phyloP scores from a whole-genome alignment of 768 basidiomycete species.

The Phlebiopsis gigantea region DNA sequence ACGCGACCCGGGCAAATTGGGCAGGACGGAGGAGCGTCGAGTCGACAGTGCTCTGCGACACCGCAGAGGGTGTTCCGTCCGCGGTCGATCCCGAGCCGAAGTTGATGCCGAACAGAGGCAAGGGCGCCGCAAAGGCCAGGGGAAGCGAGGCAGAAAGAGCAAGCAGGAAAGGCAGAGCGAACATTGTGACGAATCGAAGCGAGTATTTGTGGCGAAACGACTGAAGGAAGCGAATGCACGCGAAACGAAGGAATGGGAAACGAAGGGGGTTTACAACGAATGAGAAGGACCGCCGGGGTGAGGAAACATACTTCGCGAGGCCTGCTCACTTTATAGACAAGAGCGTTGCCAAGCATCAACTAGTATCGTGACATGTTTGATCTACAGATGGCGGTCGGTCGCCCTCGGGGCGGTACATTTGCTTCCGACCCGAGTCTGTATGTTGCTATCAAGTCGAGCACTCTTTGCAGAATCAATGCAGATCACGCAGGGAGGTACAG shows the following conservation, averaged over 20 bases:
- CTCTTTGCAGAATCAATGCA: neutral
- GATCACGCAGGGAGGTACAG: neutral
- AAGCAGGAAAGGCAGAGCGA: neutral
- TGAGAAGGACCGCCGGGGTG: slow-evolving; percentile 16
- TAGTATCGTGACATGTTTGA: neutral
- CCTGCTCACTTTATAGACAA: neutral
- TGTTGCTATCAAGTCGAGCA: neutral
- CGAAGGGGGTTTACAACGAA: neutral
- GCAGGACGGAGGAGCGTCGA: slow-evolving; percentile 19
- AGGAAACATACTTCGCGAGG: neutral
- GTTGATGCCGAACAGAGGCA: slow-evolving; percentile 19
- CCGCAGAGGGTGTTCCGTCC: slow-evolving; percentile 5
- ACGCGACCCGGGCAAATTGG: slow-evolving; percentile 21
- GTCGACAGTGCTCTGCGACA: slow-evolving; percentile 19
- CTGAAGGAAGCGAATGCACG: slow-evolving; percentile 1
- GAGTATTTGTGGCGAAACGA: slow-evolving; percentile 9
- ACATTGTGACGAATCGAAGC: slow-evolving; percentile 3
- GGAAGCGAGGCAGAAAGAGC: slow-evolving; percentile 2
- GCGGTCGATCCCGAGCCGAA: slow-evolving; percentile 11
- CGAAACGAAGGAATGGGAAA: neutral
- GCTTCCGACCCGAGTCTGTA: neutral
- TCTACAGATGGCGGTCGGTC: neutral
- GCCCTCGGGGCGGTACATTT: neutral
- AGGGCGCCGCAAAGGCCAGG: slow-evolving; percentile 13
- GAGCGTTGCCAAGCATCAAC: neutral